Evolutionary conservation across 768 basidiomycete genomes (phyloP).

Genomic region (Xerocomellus dryophilus): DNA sequence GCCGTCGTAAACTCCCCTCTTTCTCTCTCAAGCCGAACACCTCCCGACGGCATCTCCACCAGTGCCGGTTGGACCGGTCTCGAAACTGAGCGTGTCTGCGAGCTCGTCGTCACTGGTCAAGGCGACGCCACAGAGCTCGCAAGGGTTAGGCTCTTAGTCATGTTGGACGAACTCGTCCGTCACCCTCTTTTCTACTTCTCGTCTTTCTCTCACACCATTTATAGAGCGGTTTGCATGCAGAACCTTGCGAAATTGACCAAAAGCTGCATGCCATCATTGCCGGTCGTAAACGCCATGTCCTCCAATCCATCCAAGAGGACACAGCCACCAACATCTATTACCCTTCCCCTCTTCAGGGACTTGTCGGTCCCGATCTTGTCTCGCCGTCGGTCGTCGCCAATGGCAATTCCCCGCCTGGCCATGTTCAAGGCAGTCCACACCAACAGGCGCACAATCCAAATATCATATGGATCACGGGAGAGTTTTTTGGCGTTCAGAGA

Average conservation of each 20-base stretch:
- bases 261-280: slow-evolving; percentile 91
- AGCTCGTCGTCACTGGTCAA: slow-evolving; percentile 85
- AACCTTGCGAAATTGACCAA: slow-evolving; percentile 90
- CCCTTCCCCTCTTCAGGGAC: slow-evolving; percentile 85
- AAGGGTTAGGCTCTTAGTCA: slow-evolving; percentile 84
- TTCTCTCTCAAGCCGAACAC: slow-evolving; percentile 68
- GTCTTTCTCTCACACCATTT: neutral
- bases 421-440: slow-evolving; percentile 21
- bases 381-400: slow-evolving; percentile 36
- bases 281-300: slow-evolving; percentile 77
- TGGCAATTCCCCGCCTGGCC: slow-evolving; percentile 33
- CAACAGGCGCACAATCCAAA: slow-evolving; percentile 57
- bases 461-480: slow-evolving; percentile 94
- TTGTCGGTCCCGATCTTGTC: slow-evolving; percentile 65
- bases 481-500: slow-evolving; percentile 93
- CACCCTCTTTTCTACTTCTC: neutral
- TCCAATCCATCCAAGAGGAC: slow-evolving; percentile 95
- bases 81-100: slow-evolving; percentile 92
- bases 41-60: slow-evolving; percentile 73
- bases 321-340: slow-evolving; percentile 97
- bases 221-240: slow-evolving; percentile 88
- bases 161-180: slow-evolving; percentile 92
- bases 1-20: slow-evolving; percentile 87
- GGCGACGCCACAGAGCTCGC: slow-evolving; percentile 91
- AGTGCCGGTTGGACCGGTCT: slow-evolving; percentile 85